Evolutionary conservation across 331 rosid genomes (phyloP).

Genomic region (Telfairia occidentalis): DNA sequence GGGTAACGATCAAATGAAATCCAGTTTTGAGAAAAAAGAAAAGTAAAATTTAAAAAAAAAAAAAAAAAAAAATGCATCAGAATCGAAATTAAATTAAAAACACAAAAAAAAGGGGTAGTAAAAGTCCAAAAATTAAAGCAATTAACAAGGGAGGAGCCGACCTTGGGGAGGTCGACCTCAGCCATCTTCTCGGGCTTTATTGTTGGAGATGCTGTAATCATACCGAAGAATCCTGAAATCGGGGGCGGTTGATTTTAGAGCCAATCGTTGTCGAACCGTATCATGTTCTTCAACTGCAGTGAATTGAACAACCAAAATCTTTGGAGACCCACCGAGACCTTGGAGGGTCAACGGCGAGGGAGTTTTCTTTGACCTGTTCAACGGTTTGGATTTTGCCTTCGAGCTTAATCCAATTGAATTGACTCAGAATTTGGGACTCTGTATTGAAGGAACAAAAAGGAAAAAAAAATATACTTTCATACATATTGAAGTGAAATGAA

Average conservation of each 20-base stretch:
- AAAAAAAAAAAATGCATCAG: background rate
- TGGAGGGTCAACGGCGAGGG: background rate
- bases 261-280: background rate
- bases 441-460: too few species aligned
- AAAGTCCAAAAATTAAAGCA: background rate
- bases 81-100: background rate
- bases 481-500: too few species aligned
- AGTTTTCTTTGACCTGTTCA: background rate
- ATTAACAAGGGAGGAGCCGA: background rate
- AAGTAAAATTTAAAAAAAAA: too few species aligned
- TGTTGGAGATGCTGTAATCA: background rate
- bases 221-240: background rate
- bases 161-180: background rate
- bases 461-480: too few species aligned
- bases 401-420: background rate
- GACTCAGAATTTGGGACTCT: background rate
- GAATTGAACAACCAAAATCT: background rate
- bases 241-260: background rate
- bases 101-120: background rate
- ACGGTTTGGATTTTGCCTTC: background rate
- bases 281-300: background rate
- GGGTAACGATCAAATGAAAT: background rate
- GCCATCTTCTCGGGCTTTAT: background rate
- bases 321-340: background rate
- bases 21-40: background rate